Evolutionary conservation across 2,329 filamentous ascomycete genomes (phyloP).

Genomic region (Pyrenophora tritici-repentis): DNA sequence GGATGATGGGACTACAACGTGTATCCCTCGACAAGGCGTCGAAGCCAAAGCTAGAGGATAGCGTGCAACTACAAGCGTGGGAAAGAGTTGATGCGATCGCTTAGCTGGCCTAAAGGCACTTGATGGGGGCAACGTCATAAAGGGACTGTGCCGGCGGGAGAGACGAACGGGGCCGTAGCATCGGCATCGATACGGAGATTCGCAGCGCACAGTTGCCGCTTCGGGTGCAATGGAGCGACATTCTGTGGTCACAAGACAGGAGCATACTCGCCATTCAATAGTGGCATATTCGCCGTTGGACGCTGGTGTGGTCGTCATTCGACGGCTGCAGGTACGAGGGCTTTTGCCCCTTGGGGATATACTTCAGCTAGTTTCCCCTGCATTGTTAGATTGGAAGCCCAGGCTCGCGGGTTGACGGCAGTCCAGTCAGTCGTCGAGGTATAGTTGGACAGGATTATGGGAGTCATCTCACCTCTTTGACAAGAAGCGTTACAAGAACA

Average conservation of each 20-base stretch:
- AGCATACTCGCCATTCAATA: not conserved
- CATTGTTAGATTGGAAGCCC: slow-evolving; percentile 6
- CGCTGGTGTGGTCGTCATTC: not conserved
- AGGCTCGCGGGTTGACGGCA: not conserved
- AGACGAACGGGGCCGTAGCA: slow-evolving; percentile 2
- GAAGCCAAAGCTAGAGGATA: slow-evolving; percentile 49
- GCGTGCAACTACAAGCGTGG: slow-evolving; percentile 49
- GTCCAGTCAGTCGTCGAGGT: slow-evolving; percentile 1
- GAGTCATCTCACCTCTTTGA: slow-evolving; percentile 15
- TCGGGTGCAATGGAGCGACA: no score
- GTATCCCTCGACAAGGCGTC: slow-evolving; percentile 50
- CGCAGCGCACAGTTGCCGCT: not conserved
- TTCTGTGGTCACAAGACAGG: no score
- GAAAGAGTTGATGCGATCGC: slow-evolving; percentile 49
- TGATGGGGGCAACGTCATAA: slow-evolving; percentile 10
- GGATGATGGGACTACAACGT: slow-evolving; percentile 84
- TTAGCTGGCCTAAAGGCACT: slow-evolving; percentile 6
- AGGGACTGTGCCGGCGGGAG: slow-evolving; percentile 10
- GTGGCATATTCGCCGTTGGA: not conserved
- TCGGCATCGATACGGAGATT: slow-evolving; percentile 2
- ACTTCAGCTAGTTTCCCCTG: slow-evolving; percentile 3
- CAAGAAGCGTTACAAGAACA: slow-evolving; percentile 22
- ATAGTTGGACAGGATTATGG: slow-evolving; percentile 11
- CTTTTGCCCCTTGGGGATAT: not conserved
- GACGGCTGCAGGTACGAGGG: slow-evolving; percentile 2